Percentiles rank a stretch among this genome's conserved stretches.
These are phyloP conservation scores for Glaciozyma antarctica DNA, from an alignment of 768 basidiomycete genomes.

Conservation along the genomic window DNA sequence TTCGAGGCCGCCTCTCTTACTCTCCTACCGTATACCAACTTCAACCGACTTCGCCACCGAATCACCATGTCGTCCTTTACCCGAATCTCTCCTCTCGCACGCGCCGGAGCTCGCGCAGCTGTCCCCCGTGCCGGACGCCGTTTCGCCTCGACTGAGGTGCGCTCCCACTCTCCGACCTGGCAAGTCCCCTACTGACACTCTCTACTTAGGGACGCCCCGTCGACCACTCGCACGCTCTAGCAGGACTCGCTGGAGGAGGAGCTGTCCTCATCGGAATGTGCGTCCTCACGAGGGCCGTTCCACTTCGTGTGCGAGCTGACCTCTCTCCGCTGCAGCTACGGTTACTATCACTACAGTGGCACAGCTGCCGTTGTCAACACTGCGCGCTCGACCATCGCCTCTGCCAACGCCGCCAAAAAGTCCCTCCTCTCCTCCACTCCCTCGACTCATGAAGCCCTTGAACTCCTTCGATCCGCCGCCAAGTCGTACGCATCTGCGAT, in stretches of 20 bases:
- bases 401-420: conserved; percentile 28
- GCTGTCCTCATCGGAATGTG: conserved; percentile 26
- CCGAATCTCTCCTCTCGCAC: too few relatives aligned
- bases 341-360: conserved; percentile 33
- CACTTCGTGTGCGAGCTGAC: neutral
- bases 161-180: too few relatives aligned
- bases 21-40: too few relatives aligned
- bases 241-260: conserved; percentile 31
- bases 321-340: conserved; percentile 12
- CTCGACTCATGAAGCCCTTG: conserved; percentile 27
- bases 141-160: too few relatives aligned
- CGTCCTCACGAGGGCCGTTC: neutral
- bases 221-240: conserved; percentile 22
- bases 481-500: conserved; percentile 32
- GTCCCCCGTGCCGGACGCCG: too few relatives aligned
- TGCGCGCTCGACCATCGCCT: conserved; percentile 9
- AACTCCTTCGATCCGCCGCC: conserved; percentile 28
- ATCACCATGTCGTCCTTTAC: too few relatives aligned
- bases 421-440: conserved; percentile 28
- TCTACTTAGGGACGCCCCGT: neutral
- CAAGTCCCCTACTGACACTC: too few relatives aligned
- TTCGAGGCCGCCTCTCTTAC: too few relatives aligned
- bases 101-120: too few relatives aligned
- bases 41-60: too few relatives aligned
- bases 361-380: conserved; percentile 29